Base-by-base conservation (phyloP, 352 stramenopile species). In the Phytopythium kandeliae region DNA sequence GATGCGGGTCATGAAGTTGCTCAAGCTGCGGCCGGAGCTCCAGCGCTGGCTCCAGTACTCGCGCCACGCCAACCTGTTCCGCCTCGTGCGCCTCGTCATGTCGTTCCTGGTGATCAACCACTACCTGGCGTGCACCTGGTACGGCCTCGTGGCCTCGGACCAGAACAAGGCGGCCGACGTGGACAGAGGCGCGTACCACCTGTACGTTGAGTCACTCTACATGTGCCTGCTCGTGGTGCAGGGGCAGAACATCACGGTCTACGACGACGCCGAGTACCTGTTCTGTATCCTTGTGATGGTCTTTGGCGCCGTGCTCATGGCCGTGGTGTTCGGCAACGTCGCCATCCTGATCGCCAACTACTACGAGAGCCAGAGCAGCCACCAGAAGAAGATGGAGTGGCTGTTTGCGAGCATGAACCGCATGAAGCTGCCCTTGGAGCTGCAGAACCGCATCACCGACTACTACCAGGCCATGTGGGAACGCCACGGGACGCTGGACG, bases 381-480 rank as follows among this genome's bases (percentile, higher is more conserved):
- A 91, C 55, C 78, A 90, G 54, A 86, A 86, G 57, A 92, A 92
- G 53, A 92, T 95, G 84, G 83, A 91, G 51, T 89, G 77, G 74
- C 67, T 95, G 17, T 88, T 92, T 35, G 77, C 79, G 1, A 86
- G 75, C 47, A 95, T 95, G 84, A 82, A 73, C 50, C 64, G 75
- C 33, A 89, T 90, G 74, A 78, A 86, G 57, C 54, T 95, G 19
- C 81, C 84, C 4, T 68, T 74, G 38, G 78, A 88, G 9, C 57
- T 95, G 9, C 84, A 95, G 55, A 89, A 86, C 51, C 74, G 84
- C 19, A 89, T 95, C 51, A 89, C 86, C 46, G 79, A 83, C 34
- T 95, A 92, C 54, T 95, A 95, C 55, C 78, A 90, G 44, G 72
- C 77, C 13, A 90, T 95, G 74, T 95, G 82, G 81, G 79, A 92